Base-by-base conservation (phyloP, 129 eudicot species). In the Pulicaria dysenterica region DNA sequence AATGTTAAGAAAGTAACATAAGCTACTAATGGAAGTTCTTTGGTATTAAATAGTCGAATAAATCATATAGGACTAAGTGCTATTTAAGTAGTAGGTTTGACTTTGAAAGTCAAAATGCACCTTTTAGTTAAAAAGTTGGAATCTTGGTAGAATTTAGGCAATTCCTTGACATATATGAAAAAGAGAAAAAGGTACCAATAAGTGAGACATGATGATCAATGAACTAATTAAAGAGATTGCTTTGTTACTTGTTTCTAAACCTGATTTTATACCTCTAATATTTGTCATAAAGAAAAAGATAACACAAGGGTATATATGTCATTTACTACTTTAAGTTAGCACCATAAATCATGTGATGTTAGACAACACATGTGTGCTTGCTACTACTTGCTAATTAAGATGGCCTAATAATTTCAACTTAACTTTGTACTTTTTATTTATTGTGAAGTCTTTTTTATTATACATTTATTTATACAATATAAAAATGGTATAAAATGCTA, bases 371-470 rank as follows among this genome's bases (percentile, higher is more conserved):
- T 39, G 74, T 67, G 68, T 67, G 67, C 67, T 45, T 42, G 74
- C 49, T 65, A 75, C 36, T 13, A 58, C 62, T 68, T 75, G 3
- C 62, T 69, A 65, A 50, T 50, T 69, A 76, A 49, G 50, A 43
- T 77, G 66, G 75, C 57, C 76, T 77, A 70, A 77, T 77, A 59
- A 40, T 40, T 61, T 34, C 67, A 61, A 61, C 39, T n/a, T 7
- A 56, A 14, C 31, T 49, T n/a, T 1, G n/a, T n/a, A 44, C 8
- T 55, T 15, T 3, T 45, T 56, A 45, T 47, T 14, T 60, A 57
- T 37, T 40, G 55, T 46, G 19, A 24, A 24, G 31, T 24, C 2
- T 24, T 24, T 24, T 24, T 24, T 24, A 24, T 24, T 24, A 24
- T 24, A 24, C 31, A 24, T 24, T n/a, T n/a, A n/a, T n/a, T n/a